phyloP scores from a whole-genome alignment of 345 rosid genomes.

The Conringia planisiliqua region DNA sequence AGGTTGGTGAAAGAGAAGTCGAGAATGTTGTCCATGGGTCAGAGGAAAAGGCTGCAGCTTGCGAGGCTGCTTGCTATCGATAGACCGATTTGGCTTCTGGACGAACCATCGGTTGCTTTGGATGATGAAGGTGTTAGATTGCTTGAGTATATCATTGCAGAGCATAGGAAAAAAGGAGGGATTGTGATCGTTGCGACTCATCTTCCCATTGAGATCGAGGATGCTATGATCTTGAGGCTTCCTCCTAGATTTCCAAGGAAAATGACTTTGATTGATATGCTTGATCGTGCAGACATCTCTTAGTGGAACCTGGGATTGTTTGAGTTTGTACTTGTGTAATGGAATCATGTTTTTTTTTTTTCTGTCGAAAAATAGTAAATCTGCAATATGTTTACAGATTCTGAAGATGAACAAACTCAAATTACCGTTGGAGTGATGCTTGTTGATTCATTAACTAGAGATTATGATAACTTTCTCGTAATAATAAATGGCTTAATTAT shows the following conservation, averaged over 20 bases:
- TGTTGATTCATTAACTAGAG: too few species aligned
- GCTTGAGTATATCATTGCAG: conserved; percentile 65
- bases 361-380: too few species aligned
- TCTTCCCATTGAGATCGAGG: conserved; percentile 77
- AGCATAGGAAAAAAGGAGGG: conserved; percentile 76
- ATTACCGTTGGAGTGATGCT: background rate
- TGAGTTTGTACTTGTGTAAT: background rate
- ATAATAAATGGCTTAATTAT: background rate
- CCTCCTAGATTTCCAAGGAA: conserved; percentile 81
- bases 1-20: conserved; percentile 65
- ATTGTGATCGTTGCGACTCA: conserved; percentile 87
- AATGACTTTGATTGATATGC: conserved; percentile 78
- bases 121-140: conserved; percentile 78
- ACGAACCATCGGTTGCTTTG: conserved; percentile 84
- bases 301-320: background rate
- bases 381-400: too few species aligned
- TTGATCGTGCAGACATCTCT: conserved; percentile 60
- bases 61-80: conserved; percentile 82
- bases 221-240: conserved; percentile 73
- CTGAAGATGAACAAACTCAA: background rate
- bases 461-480: background rate
- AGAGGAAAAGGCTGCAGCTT: conserved; percentile 79
- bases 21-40: conserved; percentile 89
- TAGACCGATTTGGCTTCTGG: conserved; percentile 85
- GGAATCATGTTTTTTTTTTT: background rate